Percentiles rank a stretch among this genome's conserved stretches.
Conservation (phyloP, 2,329 filamentous ascomycete species). For the Clonostachys byssicola region DNA sequence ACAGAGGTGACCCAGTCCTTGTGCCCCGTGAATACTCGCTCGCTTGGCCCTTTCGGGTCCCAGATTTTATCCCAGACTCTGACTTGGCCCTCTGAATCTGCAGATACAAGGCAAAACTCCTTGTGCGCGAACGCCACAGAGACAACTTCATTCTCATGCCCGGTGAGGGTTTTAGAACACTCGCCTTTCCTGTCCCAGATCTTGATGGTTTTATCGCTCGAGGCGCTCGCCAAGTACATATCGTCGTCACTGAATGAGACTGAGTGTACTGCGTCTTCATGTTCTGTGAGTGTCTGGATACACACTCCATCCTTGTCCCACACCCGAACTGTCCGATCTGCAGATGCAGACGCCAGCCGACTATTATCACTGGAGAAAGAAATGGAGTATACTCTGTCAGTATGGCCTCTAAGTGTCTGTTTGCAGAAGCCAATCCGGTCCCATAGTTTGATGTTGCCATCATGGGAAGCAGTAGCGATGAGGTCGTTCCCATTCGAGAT, state of each 20-base stretch:
- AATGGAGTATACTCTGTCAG: too few relatives aligned
- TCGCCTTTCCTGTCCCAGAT: not conserved
- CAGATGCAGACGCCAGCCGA: not conserved
- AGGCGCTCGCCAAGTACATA: not conserved
- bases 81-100: slow-evolving; percentile 2
- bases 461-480: not conserved
- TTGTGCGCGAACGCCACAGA: not conserved
- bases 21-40: slow-evolving; percentile 2
- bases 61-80: not conserved
- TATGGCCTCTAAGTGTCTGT: too few relatives aligned
- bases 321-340: not conserved
- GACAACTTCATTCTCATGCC: not conserved
- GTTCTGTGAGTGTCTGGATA: not conserved
- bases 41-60: too few relatives aligned
- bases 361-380: too few relatives aligned
- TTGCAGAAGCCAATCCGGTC: too few relatives aligned
- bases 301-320: not conserved
- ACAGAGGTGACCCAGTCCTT: slow-evolving; percentile 1
- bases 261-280: not conserved
- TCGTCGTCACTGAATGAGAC: not conserved
- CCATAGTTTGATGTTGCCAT: too few relatives aligned
- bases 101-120: not conserved
- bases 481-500: not conserved
- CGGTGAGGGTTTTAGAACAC: not conserved
- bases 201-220: not conserved